Evolutionary conservation across 2,329 filamentous ascomycete genomes (phyloP), one percentile per base, ranked within the genome.

Genomic region (Stachybotrys chlorohalonatus): DNA sequence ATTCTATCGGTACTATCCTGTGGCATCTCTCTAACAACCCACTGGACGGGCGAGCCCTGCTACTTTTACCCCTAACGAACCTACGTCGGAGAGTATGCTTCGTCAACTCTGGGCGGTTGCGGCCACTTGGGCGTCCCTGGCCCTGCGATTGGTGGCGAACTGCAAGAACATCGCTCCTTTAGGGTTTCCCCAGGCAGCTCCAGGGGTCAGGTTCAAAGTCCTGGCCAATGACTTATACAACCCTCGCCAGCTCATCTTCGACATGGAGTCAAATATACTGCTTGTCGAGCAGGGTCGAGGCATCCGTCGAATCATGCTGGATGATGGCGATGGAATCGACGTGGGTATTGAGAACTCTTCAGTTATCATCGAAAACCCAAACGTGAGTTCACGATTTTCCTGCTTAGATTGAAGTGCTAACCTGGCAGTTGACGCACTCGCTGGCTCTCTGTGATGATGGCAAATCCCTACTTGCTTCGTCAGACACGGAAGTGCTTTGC

Each of bases 391-490:
- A 16, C 11, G n/a, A 30, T 13, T 11, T 24, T 36, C 9, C 50
- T 17, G 13, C 31, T 3, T 16, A 2, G 24, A 5, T 8, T 31
- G 17, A 36, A 16, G 32, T 46, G 32, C 49, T 39, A 46, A 17
- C n/a, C 39, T 15, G 17, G 2, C 56, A 77, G 73, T 66, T 80
- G 9, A 80, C 77, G 59, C 78, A 81, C 59, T 76, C 76, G 47
- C 70, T 80, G 53, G 72, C 75, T 0, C 63, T 81, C 8, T 75
- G 73, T 0, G 58, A 61, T 8, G 74, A 80, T 62, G 74, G 75
- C 47, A 72, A 65, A 48, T 77, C 70, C 3, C 64, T 81, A 48
- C 78, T 77, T 58, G 75, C 74, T 5, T 86, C 83, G 1, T 79
- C 75, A 4, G 55, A 59, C 3, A 66, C 75, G 15, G 74, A 78